A percentile compares a stretch with the other conserved stretches of the same genome.
Conservation (phyloP, 495 filamentous ascomycete species). For the Rusavskia elegans region DNA sequence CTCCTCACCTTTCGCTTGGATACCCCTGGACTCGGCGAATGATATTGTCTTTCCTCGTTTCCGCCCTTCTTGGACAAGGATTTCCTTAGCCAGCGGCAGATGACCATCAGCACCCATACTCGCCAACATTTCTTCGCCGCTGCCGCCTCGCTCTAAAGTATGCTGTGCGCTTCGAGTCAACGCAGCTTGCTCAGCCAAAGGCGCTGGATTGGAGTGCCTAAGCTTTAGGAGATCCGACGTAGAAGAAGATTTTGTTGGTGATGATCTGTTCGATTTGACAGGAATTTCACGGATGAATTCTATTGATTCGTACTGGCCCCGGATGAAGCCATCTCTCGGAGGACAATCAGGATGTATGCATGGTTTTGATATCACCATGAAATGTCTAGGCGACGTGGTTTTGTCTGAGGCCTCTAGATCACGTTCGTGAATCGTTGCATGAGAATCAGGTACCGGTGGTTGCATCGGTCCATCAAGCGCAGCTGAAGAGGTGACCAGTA, state of each 20-base stretch:
- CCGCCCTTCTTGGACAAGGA: conserved; percentile 6
- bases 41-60: conserved; percentile 31
- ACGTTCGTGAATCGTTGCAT: too few species aligned
- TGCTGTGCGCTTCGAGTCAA: conserved; percentile 10
- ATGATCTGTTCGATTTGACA: conserved; percentile 9
- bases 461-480: conserved; percentile 12
- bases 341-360: conserved; percentile 59
- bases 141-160: background rate
- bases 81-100: conserved; percentile 1
- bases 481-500: conserved; percentile 43
- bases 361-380: conserved; percentile 76
- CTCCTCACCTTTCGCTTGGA: conserved; percentile 23
- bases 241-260: conserved; percentile 14
- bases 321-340: conserved; percentile 50
- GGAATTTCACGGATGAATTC: conserved; percentile 81
- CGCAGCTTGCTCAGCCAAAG: conserved; percentile 10
- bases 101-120: conserved; percentile 2
- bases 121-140: background rate
- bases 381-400: conserved; percentile 39
- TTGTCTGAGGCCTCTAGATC: conserved; percentile 4
- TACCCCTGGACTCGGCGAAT: conserved; percentile 24
- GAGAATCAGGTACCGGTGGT: background rate
- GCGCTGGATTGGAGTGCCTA: background rate
- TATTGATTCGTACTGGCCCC: conserved; percentile 80
- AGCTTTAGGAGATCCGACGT: conserved; percentile 18